These are phyloP conservation scores for Spiraea crenata DNA, from an alignment of 331 rosid genomes.

Conservation along the genomic window DNA sequence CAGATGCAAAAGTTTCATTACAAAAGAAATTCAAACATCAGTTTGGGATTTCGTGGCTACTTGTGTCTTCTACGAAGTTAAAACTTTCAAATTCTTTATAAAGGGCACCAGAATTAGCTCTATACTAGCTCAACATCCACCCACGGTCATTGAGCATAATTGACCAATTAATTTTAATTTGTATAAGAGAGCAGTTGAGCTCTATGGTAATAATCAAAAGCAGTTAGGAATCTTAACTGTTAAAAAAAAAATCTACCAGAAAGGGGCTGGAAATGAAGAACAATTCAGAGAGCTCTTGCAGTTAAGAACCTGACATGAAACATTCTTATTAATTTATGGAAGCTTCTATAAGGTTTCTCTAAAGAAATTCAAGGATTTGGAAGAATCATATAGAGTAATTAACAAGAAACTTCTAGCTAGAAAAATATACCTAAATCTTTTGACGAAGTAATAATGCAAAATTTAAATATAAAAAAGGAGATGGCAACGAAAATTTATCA, in stretches of 20 bases:
- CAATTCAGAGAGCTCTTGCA: no score
- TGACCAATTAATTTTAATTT: background rate
- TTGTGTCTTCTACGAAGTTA: background rate
- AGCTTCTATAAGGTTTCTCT: no score
- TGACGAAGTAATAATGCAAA: background rate
- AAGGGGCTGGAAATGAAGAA: no score
- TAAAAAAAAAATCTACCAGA: no score
- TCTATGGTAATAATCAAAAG: no score
- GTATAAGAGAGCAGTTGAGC: no score
- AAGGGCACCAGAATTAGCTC: background rate
- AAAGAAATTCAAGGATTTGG: no score
- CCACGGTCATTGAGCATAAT: background rate
- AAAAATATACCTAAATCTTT: background rate
- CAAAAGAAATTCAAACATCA: background rate
- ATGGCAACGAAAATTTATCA: background rate
- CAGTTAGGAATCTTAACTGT: no score
- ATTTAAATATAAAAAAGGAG: background rate
- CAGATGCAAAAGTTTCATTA: no score
- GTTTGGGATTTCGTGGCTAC: background rate
- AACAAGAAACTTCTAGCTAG: background rate
- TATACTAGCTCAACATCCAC: conserved; percentile 2
- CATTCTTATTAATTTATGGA: no score
- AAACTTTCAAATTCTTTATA: background rate
- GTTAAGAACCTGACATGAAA: no score
- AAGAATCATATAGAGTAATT: no score